Evolutionary conservation across 495 filamentous ascomycete genomes (phyloP), one percentile per base, ranked within the genome.

Genomic region (Rhizodiscina lignyota): DNA sequence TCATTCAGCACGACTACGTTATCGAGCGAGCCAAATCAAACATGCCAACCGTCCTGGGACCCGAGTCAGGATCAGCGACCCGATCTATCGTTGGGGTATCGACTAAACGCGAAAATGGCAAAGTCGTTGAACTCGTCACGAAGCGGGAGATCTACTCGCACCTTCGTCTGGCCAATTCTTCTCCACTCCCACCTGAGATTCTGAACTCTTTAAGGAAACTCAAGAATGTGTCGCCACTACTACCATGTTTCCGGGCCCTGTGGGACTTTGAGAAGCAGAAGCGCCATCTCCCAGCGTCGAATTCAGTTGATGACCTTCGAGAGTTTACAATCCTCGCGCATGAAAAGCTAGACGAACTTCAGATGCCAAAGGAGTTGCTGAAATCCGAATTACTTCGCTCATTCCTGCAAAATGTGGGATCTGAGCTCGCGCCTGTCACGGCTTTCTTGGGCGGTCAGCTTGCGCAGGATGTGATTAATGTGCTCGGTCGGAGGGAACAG

Each of bases 391-490:
- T 91, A 46, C 59, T 97, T n/a, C 66, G 80, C 10, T 70, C 61
- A 41, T 93, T 94, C 57, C 48, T 93, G 21, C 75, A 85, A 52
- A 85, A 85, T 29, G 59, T 92, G 2, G 75, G 73, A 12, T 67
- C 67, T 43, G 89, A 97, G 55, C 56, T 97, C 20, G 75, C 79
- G 20, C 84, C 89, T 17, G 82, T 91, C 8, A 76, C 84, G 1
- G 87, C 89, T 0, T 84, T 94, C 39, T 54, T 96, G 18, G 89
- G 89, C 18, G 89, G 85, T 0, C 71, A 81, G 48, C 63, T 97
- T 3, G 85, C 87, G 2, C 89, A 97, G 58, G 89, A 97, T 51
- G 83, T 92, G 15, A 96, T 97, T 55, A 96, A 94, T 42, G 86
- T 94, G 23, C 68, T 96, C 5, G 82, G 85, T 17, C 68, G 74